Evolutionary conservation across 208 protist genomes (phyloP), one percentile per base, ranked within the genome.

Genomic region (Trypanosomatidae sp.): DNA sequence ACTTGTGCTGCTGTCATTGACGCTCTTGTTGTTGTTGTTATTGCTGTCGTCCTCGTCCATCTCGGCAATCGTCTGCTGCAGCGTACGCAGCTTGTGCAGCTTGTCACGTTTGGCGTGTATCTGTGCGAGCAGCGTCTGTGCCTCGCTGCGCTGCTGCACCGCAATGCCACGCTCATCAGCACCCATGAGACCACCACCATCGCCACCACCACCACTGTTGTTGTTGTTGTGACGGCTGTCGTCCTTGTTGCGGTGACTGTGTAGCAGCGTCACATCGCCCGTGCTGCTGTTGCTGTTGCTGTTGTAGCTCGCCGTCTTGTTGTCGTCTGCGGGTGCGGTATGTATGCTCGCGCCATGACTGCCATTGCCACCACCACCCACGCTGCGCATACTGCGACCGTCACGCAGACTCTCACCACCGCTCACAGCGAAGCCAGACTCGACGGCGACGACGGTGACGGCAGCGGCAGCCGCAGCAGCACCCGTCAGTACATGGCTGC

Each of bases 1-100:
- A 18, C 33, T 39, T 21, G 15, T 1, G 24, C 4, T 21, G 7
- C 44, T 38, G 13, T 6, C 19, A 22, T 23, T 15, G 8, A 13
- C 7, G 32, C 11, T 8, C 0, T 8, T 22, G 21, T 6, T 40
- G 40, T 2, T 32, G 39, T 38, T 1, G 22, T 20, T 21, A 28
- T 27, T 38, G 16, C 3, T 35, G 19, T 53, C 38, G 44, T 56
- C 52, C 6, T 67, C 60, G 28, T 66, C 61, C 38, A 73, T 45
- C 49, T 72, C 56, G 18, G 48, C 46, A 35, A 82, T 59, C 15
- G 55, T 26, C 15, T 56, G 56, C 56, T 82, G 72, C 8, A 73
- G 45, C n/a, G 40, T 43, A 16, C 72, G 66, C 48, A 82, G 59
- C 43, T 82, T 71, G 8, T 30, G 24, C 2, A 82, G 52, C 16